Percentiles rank a stretch among this genome's conserved stretches.
These are phyloP conservation scores for Adansonia rubrostipa DNA, from an alignment of 441 rosid genomes.

Conservation along the genomic window DNA sequence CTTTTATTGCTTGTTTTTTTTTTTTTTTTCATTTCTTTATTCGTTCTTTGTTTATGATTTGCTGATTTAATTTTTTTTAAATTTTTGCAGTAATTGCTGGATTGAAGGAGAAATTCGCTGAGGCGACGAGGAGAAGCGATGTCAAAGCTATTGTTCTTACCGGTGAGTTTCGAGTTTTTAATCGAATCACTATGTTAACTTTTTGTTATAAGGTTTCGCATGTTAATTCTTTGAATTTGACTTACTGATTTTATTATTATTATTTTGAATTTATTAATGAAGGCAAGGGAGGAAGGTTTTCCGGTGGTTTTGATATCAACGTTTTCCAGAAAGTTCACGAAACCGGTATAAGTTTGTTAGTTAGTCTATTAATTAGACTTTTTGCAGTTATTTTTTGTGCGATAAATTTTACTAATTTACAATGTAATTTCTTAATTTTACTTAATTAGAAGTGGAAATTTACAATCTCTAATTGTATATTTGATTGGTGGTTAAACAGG, in stretches of 20 bases:
- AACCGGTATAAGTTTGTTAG: background rate
- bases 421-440: background rate
- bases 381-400: background rate
- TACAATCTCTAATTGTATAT: background rate
- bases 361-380: background rate
- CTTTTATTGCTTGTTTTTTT: background rate
- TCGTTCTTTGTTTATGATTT: background rate
- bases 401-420: background rate
- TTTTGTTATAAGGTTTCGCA: no score
- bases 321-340: background rate
- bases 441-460: background rate
- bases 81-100: slow-evolving; percentile 62
- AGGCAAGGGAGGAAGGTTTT: slow-evolving; percentile 10
- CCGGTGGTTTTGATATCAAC: slow-evolving; percentile 13
- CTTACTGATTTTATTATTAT: background rate
- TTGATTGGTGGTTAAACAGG: slow-evolving; percentile 50
- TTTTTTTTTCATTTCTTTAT: background rate
- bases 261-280: background rate
- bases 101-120: slow-evolving; percentile 66
- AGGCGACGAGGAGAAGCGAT: slow-evolving; percentile 69
- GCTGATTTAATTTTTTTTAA: background rate
- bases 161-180: slow-evolving; percentile 46
- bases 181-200: background rate
- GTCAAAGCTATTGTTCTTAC: slow-evolving; percentile 84
- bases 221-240: no score